These are phyloP conservation scores for Yamadazyma akitaensis DNA, from an alignment of 805 yeast species.

Conservation along the genomic window DNA sequence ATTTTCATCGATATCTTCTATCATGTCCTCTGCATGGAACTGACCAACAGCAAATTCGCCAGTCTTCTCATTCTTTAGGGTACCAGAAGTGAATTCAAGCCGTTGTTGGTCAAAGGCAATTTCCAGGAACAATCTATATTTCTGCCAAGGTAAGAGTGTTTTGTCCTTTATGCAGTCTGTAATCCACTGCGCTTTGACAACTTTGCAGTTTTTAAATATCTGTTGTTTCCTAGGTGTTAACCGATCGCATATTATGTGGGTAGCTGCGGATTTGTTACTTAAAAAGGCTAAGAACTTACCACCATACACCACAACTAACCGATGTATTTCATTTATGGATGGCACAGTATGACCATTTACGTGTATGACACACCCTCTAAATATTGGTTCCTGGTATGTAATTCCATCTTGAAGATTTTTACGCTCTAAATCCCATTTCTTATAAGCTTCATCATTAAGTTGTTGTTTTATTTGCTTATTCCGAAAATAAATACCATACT, in stretches of 20 bases:
- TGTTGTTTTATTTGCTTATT: slow-evolving; percentile 64
- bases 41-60: slow-evolving; percentile 2
- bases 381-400: slow-evolving; percentile 36
- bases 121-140: slow-evolving; percentile 50
- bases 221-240: slow-evolving; percentile 72
- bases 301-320: slow-evolving; percentile 71
- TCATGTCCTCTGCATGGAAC: slow-evolving; percentile 4
- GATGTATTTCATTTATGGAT: slow-evolving; percentile 67
- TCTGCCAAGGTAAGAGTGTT: slow-evolving; percentile 63
- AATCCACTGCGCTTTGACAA: slow-evolving; percentile 83
- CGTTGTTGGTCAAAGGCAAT: slow-evolving; percentile 54
- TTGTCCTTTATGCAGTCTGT: slow-evolving; percentile 54
- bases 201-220: slow-evolving; percentile 65
- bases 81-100: slow-evolving; percentile 18
- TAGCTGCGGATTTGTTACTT: slow-evolving; percentile 66
- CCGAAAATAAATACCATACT: slow-evolving; percentile 60
- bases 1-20: slow-evolving; percentile 4
- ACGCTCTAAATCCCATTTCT: slow-evolving; percentile 46
- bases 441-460: slow-evolving; percentile 47
- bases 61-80: background rate
- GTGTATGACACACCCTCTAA: slow-evolving; percentile 61
- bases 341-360: slow-evolving; percentile 92
- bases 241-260: slow-evolving; percentile 80
- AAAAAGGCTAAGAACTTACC: slow-evolving; percentile 72
- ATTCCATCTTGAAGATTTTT: slow-evolving; percentile 18